Evolutionary conservation across 257 asterid species (phyloP).

Genomic region (Agastache rugosa): DNA sequence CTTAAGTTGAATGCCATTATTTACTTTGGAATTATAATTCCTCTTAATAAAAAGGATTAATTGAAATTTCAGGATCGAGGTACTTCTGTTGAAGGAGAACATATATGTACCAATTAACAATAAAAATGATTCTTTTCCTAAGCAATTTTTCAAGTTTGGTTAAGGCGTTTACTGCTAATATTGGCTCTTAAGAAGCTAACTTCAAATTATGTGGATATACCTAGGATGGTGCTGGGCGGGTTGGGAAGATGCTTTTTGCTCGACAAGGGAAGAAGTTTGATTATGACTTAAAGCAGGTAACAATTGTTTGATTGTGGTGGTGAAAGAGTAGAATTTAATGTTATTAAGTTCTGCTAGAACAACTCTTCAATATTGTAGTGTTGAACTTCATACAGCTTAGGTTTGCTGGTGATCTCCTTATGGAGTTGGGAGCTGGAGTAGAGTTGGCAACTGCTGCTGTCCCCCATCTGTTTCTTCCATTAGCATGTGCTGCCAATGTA

Average conservation of each 20-base stretch:
- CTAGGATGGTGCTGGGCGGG: constrained; percentile 98
- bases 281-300: constrained; percentile 96
- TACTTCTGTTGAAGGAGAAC: constrained; percentile 31
- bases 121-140: constrained; percentile 4
- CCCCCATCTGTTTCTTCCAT: constrained; percentile 93
- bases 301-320: constrained; percentile 21
- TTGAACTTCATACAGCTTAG: constrained; percentile 68
- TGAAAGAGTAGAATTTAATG: constrained; percentile 21
- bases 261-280: constrained; percentile 98
- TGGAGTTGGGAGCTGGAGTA: constrained; percentile 98
- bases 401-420: constrained; percentile 91
- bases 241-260: constrained; percentile 96
- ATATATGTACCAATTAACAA: not conserved
- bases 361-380: constrained; percentile 29
- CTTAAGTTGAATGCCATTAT: constrained; percentile 30
- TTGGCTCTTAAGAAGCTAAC: constrained; percentile 23
- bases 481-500: constrained; percentile 99
- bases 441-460: constrained; percentile 91
- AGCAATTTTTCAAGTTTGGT: not conserved
- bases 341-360: not conserved
- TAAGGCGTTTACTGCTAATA: not conserved
- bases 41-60: not conserved
- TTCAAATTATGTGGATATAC: constrained; percentile 24
- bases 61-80: constrained; percentile 22
- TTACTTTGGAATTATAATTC: constrained; percentile 17